phyloP scores from a whole-genome alignment of 179 eudicot genomes.

The Beta macrorhiza region DNA sequence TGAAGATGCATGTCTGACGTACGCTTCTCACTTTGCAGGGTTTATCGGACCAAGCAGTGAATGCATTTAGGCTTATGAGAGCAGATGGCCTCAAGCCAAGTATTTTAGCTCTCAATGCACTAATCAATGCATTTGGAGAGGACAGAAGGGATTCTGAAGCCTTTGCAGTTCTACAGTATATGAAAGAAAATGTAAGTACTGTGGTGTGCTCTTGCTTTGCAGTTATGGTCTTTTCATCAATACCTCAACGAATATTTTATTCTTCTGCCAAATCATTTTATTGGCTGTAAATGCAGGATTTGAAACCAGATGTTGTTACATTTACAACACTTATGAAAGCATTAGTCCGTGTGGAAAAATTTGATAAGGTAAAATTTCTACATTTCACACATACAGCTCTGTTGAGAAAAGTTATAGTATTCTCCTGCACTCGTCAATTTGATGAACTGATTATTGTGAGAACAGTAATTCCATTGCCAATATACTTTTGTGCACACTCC shows the following conservation, averaged over 20 bases:
- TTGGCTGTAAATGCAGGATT: conserved; percentile 48
- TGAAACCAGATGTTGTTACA: conserved; percentile 94
- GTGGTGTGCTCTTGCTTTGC: background rate
- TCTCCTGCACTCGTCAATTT: background rate
- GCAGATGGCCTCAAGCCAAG: conserved; percentile 86
- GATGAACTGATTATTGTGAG: background rate
- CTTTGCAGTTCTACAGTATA: conserved; percentile 83
- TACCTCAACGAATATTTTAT: conserved; percentile 12
- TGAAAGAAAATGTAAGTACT: conserved; percentile 80
- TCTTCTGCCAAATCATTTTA: conserved; percentile 11
- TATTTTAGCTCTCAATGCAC: conserved; percentile 73
- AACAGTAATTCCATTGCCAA: too few relatives aligned
- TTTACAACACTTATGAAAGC: conserved; percentile 96
- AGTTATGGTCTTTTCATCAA: background rate
- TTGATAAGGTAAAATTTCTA: conserved; percentile 50
- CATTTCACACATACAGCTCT: background rate
- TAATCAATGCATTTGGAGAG: conserved; percentile 94
- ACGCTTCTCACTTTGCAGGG: conserved; percentile 50
- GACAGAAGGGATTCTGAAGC: conserved; percentile 88
- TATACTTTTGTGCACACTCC: background rate
- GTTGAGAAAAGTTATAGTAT: background rate
- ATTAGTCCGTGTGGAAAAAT: conserved; percentile 81
- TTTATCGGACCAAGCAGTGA: conserved; percentile 84
- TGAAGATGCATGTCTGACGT: conserved; percentile 20
- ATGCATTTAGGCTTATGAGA: conserved; percentile 84